Conservation (phyloP, 192 early-diverging fungal genomes). For the Podila clonocystis region DNA sequence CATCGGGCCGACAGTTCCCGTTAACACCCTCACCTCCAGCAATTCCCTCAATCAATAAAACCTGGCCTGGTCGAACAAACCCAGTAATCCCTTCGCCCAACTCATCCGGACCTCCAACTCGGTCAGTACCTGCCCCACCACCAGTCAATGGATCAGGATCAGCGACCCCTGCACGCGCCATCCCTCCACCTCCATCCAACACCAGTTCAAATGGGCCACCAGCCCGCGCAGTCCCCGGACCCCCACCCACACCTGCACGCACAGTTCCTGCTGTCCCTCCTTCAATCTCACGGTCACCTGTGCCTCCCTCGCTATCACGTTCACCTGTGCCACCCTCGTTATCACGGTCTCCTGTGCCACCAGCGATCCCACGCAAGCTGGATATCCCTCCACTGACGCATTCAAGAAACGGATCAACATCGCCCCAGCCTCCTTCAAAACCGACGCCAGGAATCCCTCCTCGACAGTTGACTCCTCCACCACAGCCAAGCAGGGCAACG, state of each 20-base stretch:
- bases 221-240: too few relatives aligned
- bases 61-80: too few relatives aligned
- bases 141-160: constrained; percentile 21
- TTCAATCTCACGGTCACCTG: constrained; percentile 2
- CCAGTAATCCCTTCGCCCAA: too few relatives aligned
- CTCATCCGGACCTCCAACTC: constrained; percentile 14
- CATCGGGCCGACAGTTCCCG: too few relatives aligned
- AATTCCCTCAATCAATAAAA: too few relatives aligned
- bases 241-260: constrained; percentile 31
- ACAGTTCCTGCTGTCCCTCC: constrained; percentile 23
- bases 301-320: constrained; percentile 2
- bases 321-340: too few relatives aligned
- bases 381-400: too few relatives aligned
- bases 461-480: constrained; percentile 8
- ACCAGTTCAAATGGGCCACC: too few relatives aligned
- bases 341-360: too few relatives aligned
- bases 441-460: constrained; percentile 24
- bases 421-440: constrained; percentile 19
- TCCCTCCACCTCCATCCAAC: constrained; percentile 14
- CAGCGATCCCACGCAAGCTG: too few relatives aligned
- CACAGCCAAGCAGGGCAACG: constrained; percentile 23
- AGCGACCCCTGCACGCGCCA: constrained; percentile 20
- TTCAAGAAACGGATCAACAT: neutral
- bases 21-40: too few relatives aligned
- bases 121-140: constrained; percentile 31